Evolutionary conservation across 2,329 filamentous ascomycete species (phyloP), one percentile per base, ranked within the genome.

Genomic region (Plectosphaerella cucumerina): DNA sequence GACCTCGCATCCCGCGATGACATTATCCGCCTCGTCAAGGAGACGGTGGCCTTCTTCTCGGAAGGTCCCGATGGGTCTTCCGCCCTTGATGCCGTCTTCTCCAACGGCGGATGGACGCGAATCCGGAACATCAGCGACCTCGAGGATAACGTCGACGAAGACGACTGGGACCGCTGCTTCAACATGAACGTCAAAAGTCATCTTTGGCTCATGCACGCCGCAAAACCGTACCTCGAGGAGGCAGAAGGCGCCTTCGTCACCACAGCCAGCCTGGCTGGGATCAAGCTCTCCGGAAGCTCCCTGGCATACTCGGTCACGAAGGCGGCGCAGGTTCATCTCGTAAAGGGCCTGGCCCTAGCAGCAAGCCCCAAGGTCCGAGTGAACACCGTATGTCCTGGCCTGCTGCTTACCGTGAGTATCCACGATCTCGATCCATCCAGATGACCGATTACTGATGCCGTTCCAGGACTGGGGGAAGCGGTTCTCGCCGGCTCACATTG

Each of bases 261-360:
- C 1, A 86, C 84, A 0, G 82, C 85, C 0, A 83, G 78, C 43
- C 60, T 87, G 21, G 85, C 85, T 0, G 85, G 84, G 1, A 78
- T 88, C 2, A 82, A 77, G 59, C 77, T 81, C 0, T 81, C 76
- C 53, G 85, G 85, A 1, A 86, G 82, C 55, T 78, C 78, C 3
- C 62, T 86, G 85, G 81, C 89, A 4, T 94, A 94, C 61, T 76
- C 84, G 1, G 85, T 92, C 17, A 88, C 87, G 35, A 94, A 94
- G 65, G 81, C 89, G 1, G 89, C 89, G 11, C 81, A 86, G 52
- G 69, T 84, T 35, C 81, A 85, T 60, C 70, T 85, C 4, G 70
- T 74, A 15, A 82, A 80, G 57, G 72, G 70, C 9, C 67, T 84
- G 31, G 81, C 81, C 1, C 60, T 70, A 5, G 77, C 79, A 52